Evolutionary conservation across 768 basidiomycete species (phyloP), one percentile per base, ranked within the genome.

Genomic region (Termitomyces sp.): DNA sequence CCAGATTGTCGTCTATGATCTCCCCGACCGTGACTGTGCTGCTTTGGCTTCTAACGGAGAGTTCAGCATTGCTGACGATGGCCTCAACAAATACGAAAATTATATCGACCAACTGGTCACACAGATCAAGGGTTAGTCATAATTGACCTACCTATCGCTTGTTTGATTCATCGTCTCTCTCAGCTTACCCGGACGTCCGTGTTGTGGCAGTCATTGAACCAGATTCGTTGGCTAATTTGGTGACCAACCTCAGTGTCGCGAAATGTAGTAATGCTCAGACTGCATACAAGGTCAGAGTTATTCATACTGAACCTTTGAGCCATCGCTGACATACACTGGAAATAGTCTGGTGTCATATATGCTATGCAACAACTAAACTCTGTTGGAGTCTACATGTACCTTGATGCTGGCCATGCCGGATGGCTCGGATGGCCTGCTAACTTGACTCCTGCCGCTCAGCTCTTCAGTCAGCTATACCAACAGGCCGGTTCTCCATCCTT

Each of bases 341-440:
- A 58, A 42, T 27, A 78, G 78, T 68, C 73, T 32, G 76, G 78
- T 63, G 76, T 80, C 46, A 80, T 71, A 51, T 84, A 84, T 62
- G 83, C 84, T 32, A 76, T 85, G 47, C 73, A 82, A 66, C 78
- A 81, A 65, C 76, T 85, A 61, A 76, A 77, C 64, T 60, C 74
- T 44, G 78, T 81, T 53, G 81, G 82, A 55, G 81, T 86, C 51
- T 82, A 78, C 76, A 73, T 75, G 71, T 85, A 85, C 71, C 74
- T 85, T 63, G 84, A 85, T 68, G 83, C 83, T 64, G 82, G 82
- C 34, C 81, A 83, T 61, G 82, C 81, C 58, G 83, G 84, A 53
- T 86, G 84, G 85, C 77, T 86, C 58, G 85, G 85, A 43, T 87
- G 85, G 85, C 74, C 83, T 59, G 83, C 84, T 43, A 86, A 86